These are phyloP conservation scores for Xerocomus spinulosus DNA, from an alignment of 768 basidiomycete genomes.

Conservation along the genomic window DNA sequence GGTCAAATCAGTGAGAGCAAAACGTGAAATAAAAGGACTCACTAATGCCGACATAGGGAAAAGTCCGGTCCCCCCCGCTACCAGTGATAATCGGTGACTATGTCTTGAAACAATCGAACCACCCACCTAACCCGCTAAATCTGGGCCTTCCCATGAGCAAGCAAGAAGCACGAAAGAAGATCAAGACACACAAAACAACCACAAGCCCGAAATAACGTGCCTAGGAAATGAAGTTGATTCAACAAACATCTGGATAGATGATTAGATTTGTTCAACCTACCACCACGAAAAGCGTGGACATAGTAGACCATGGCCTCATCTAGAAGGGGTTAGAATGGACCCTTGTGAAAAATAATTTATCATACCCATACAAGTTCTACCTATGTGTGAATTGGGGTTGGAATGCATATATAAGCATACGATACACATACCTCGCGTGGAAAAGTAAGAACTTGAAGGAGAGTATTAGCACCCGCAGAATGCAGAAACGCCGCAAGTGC, in stretches of 20 bases:
- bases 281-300: constrained; percentile 9
- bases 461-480: no score
- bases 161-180: neutral
- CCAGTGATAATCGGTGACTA: neutral
- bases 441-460: constrained; percentile 8
- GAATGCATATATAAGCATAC: neutral
- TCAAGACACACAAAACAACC: constrained; percentile 3
- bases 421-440: constrained; percentile 3
- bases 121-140: neutral
- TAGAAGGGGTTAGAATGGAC: neutral
- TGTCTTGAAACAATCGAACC: neutral
- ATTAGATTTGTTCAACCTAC: neutral
- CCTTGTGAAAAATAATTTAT: neutral
- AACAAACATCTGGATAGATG: neutral
- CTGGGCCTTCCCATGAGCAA: constrained; percentile 2
- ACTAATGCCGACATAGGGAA: neutral
- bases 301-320: constrained; percentile 10
- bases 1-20: neutral
- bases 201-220: constrained; percentile 8
- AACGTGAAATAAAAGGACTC: neutral
- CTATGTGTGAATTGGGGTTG: neutral
- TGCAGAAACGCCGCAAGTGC: no score
- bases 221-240: neutral
- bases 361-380: constrained; percentile 14
- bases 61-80: neutral